These are phyloP conservation scores for Mortierella sp. DNA, from an alignment of 371 early-diverging fungal genomes.

Conservation along the genomic window DNA sequence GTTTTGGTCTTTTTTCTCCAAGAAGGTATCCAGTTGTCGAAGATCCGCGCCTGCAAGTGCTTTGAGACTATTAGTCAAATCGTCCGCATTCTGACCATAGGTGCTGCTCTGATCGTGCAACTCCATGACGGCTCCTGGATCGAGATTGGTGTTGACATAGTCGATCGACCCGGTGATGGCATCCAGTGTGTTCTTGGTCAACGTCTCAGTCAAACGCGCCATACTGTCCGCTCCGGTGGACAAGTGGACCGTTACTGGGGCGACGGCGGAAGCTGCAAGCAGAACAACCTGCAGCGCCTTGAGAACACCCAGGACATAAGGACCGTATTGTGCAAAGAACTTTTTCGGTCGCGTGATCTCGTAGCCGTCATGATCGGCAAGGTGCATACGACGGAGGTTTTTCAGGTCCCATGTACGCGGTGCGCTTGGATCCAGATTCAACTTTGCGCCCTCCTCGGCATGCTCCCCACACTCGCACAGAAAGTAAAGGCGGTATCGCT, in stretches of 20 bases:
- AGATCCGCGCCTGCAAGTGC: conserved; percentile 23
- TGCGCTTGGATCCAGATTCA: not conserved
- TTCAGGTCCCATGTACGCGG: not conserved
- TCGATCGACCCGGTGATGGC: conserved; percentile 6
- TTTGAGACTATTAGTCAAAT: not conserved
- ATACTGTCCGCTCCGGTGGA: not conserved
- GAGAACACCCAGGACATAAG: conserved; percentile 9
- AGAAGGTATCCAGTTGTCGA: conserved; percentile 16
- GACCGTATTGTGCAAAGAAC: conserved; percentile 13
- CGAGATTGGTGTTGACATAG: not conserved
- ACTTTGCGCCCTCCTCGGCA: not conserved
- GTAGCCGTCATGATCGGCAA: conserved; percentile 23
- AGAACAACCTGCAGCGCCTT: not conserved
- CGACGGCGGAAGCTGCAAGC: not conserved
- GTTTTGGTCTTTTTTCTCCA: conserved; percentile 9
- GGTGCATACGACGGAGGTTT: conserved; percentile 7
- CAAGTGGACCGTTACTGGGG: not conserved
- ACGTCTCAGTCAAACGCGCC: not conserved
- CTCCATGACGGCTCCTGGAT: not conserved
- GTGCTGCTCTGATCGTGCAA: not conserved
- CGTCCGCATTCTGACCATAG: not conserved
- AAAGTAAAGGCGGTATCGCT: conserved; percentile 21
- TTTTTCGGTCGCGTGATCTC: conserved; percentile 9
- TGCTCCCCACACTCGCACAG: conserved; percentile 18
- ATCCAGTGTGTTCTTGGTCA: conserved; percentile 8